Percentiles rank a stretch among this genome's conserved stretches.
Evolutionary conservation across 2,329 filamentous ascomycete genomes (phyloP).

Genomic region (Clonostachys rosea): DNA sequence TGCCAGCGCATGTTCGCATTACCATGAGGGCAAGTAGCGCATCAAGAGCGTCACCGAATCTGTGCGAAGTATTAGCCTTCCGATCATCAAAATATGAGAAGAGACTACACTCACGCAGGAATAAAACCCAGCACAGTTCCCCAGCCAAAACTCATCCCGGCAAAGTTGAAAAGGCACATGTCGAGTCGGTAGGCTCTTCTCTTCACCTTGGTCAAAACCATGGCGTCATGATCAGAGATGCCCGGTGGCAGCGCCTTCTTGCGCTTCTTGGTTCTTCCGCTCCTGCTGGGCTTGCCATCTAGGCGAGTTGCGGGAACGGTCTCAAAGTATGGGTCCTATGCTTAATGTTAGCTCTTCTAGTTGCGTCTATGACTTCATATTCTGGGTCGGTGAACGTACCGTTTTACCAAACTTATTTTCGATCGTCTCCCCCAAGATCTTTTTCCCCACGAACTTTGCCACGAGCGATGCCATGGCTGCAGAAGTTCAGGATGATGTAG

Average conservation of each 20-base stretch:
- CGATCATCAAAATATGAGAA: background rate
- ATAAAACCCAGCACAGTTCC: conserved; percentile 79
- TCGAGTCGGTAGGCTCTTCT: conserved; percentile 82
- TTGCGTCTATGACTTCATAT: background rate
- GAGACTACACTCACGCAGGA: conserved; percentile 60
- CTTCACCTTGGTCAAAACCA: conserved; percentile 82
- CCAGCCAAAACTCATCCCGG: conserved; percentile 86
- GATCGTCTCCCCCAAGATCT: conserved; percentile 50
- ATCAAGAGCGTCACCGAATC: conserved; percentile 73
- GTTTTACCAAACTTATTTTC: conserved; percentile 55
- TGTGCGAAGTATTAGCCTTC: conserved; percentile 22
- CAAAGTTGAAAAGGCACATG: conserved; percentile 75
- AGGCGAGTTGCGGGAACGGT: conserved; percentile 70
- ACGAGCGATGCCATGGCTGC: conserved; percentile 44
- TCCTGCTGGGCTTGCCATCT: conserved; percentile 48
- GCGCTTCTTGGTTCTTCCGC: conserved; percentile 72
- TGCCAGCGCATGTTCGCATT: conserved; percentile 63
- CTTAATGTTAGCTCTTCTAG: conserved; percentile 2
- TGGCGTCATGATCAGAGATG: conserved; percentile 75
- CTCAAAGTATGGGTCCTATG: conserved; percentile 86
- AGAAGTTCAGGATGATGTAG: too few species aligned
- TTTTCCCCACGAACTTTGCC: conserved; percentile 51
- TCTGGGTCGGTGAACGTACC: conserved; percentile 25
- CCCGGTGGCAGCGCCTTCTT: conserved; percentile 82
- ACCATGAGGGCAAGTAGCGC: conserved; percentile 71